Conservation (phyloP, 768 basidiomycete genomes). For the Lepiota venenata region DNA sequence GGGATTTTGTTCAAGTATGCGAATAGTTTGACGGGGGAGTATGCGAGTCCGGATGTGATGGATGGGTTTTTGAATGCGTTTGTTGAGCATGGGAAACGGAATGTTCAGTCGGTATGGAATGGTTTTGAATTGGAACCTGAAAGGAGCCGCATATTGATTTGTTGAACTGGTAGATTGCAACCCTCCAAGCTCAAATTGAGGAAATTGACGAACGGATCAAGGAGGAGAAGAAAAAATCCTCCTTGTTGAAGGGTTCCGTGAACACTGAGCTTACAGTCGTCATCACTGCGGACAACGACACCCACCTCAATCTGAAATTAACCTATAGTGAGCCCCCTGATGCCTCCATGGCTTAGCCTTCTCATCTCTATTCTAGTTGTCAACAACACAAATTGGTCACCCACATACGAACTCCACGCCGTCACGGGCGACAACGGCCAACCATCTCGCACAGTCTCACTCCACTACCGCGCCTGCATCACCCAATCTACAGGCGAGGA, state of each 20-base stretch:
- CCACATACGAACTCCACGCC: conserved; percentile 59
- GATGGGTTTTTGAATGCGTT: conserved; percentile 38
- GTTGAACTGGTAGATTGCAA: conserved; percentile 21
- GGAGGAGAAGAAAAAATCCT: conserved; percentile 25
- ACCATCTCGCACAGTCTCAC: conserved; percentile 37
- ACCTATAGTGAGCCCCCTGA: conserved; percentile 50
- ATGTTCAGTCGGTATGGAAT: conserved; percentile 25
- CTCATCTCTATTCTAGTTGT: conserved; percentile 37
- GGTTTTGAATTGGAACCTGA: neutral
- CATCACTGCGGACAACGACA: conserved; percentile 34
- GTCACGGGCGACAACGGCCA: conserved; percentile 37
- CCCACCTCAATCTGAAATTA: conserved; percentile 39
- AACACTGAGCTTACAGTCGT: conserved; percentile 38
- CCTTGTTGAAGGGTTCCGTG: conserved; percentile 31
- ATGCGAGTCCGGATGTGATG: conserved; percentile 35
- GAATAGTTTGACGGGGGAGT: conserved; percentile 39
- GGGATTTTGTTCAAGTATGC: conserved; percentile 41
- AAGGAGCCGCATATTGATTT: neutral
- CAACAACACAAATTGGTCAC: conserved; percentile 44
- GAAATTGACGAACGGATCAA: conserved; percentile 37
- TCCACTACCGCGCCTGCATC: conserved; percentile 55
- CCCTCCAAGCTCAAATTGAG: conserved; percentile 38
- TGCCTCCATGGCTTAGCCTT: no score
- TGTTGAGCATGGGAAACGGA: conserved; percentile 32
- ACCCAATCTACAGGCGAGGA: conserved; percentile 58